Base-by-base conservation (phyloP, 257 asterid genomes). In the Eustoma russellianum region DNA sequence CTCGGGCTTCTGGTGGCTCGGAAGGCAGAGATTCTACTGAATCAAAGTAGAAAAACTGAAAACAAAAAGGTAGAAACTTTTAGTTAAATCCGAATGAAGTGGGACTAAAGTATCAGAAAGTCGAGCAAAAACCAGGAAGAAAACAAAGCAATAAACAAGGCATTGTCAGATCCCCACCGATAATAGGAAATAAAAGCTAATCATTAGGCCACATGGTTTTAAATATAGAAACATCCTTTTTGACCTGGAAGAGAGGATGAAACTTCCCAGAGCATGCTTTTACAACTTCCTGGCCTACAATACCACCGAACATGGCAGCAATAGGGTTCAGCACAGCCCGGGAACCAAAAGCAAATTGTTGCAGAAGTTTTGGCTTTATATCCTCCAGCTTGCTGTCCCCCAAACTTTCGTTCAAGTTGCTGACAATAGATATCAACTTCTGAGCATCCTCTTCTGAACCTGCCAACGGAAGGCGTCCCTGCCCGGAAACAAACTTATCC, bases 221-320 rank as follows among this genome's bases (percentile, higher is more conserved):
- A 28, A 56, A 53, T 44, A 13, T 6, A 18, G 15, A 40, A 40
- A n/a, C 14, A 35, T 38, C 54, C 38, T 34, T 49, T 7, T 54
- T 52, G 41, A 89, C 97, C 95, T 89, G 97, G 57, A 77, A 79
- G 40, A 89, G 89, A 5, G 97, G 95, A 71, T 89, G 95, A 64
- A 89, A 89, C 75, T 89, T 89, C 64, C 95, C 95, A 57, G 97
- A 83, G 83, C 97, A 89, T 41, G 97, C 97, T 81, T 89, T 89
- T 77, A 89, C 54, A 71, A 89, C 87, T 74, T 89, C 97, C 83
- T 89, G 97, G 43, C 95, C 97, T 46, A 89, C 95, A 72, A 89
- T 77, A 64, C 97, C 97, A 60, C 97, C 97, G 68, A 85, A 89
- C 85, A 89, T 89, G 74, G 95, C 97, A 70, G 97, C 95, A 94